Base-by-base conservation (phyloP, 1,139 yeast species). In the Hyphopichia wangnamkhiaoensis region DNA sequence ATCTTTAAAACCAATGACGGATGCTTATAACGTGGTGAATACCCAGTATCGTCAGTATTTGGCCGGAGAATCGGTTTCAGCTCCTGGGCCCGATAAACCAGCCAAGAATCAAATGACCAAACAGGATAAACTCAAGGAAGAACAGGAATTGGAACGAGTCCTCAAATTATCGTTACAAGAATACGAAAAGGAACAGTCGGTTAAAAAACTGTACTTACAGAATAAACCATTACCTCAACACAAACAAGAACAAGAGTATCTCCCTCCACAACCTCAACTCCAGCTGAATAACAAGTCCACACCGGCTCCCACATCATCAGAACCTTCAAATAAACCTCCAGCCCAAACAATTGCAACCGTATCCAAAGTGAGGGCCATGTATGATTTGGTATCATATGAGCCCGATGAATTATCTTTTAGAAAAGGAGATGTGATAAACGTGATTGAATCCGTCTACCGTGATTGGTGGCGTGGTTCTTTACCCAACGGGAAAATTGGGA, bases 391-490 rank as follows among this genome's bases (percentile, higher is more conserved):
- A 15, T 79, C 95, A 1, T 74, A 79, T 36, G 91, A 83, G 50
- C 79, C 79, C 2, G 90, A 83, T 46, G 90, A 85, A 44, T 63
- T 85, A 19, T 80, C 89, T 0, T 84, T 85, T 57, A 71, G 79
- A 34, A 83, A 81, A 50, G 91, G 89, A 17, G 94, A 85, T 55
- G 70, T 82, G 2, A 91, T 93, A 36, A 84, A 85, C 1, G 96
- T 93, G 1, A 74, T 91, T 35, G 98, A 90, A 53, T 78, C 87
- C 14, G 95, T 87, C 5, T 90, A 90, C 61, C 76, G 89, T 45
- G 98, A 93, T 58, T 93, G 98, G 98, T 88, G 97, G 86, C 76
- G 89, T 50, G 98, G 98, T 4, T 80, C 93, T 4, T 65, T 91
- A 37, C 63, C 75, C 3, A 74, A 79, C 41, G 97, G 97, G 0